Conservation (phyloP, 73 alveolate species). For the Chromera velia region DNA sequence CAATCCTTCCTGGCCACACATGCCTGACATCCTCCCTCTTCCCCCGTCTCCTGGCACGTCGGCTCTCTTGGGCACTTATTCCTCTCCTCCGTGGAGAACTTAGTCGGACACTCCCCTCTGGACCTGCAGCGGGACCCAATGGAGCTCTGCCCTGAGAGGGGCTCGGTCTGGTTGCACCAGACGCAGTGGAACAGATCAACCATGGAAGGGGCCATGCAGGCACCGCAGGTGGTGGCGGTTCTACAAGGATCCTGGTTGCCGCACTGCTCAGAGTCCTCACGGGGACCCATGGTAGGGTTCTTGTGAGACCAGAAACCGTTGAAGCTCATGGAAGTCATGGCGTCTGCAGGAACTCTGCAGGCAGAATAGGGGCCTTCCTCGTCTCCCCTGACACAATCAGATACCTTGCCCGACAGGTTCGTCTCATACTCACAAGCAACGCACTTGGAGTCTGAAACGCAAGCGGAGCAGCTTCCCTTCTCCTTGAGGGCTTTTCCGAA, state of each 20-base stretch:
- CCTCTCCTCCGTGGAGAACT: not conserved
- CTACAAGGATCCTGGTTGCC: not conserved
- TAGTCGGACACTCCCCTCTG: not conserved
- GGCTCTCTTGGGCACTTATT: not conserved
- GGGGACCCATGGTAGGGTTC: too few species aligned
- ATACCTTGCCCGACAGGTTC: too few species aligned
- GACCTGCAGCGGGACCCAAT: not conserved
- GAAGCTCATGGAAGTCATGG: too few species aligned
- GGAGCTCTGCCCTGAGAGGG: not conserved
- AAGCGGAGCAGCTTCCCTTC: not conserved
- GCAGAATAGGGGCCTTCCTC: not conserved
- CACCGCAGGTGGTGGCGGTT: not conserved
- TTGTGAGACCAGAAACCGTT: not conserved
- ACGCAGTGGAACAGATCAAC: not conserved
- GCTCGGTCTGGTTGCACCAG: constrained; percentile 7
- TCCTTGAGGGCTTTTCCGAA: too few species aligned
- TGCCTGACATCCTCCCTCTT: not conserved
- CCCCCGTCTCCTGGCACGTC: not conserved
- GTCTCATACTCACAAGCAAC: not conserved
- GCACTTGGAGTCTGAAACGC: not conserved
- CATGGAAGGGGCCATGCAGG: not conserved
- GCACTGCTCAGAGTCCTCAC: not conserved
- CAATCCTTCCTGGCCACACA: not conserved
- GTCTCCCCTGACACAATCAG: constrained; percentile 6
- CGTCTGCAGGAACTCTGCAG: not conserved